These are phyloP conservation scores for Dichotomopilus funicola DNA, from an alignment of 2,329 filamentous ascomycete genomes.

Conservation along the genomic window DNA sequence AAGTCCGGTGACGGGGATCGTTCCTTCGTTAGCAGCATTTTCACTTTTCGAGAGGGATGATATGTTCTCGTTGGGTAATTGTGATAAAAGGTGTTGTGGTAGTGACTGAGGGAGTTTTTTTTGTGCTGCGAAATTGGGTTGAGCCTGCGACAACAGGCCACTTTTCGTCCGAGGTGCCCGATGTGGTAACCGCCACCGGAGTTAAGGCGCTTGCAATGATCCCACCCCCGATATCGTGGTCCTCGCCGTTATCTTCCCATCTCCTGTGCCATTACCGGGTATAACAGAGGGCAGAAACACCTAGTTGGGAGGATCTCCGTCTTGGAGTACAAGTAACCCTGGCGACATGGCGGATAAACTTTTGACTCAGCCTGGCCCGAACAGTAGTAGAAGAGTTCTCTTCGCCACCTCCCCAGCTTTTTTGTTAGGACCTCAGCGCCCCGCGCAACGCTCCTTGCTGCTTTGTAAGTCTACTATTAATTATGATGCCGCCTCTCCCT, in stretches of 20 bases:
- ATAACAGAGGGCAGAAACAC: too few species aligned
- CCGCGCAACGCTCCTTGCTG: too few species aligned
- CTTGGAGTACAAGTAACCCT: too few species aligned
- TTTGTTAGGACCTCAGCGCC: too few species aligned
- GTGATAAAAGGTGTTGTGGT: background rate
- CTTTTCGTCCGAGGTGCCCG: background rate
- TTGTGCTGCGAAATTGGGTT: background rate
- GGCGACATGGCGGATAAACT: too few species aligned
- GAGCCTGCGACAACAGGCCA: background rate
- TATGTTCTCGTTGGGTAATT: background rate
- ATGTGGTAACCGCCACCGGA: background rate
- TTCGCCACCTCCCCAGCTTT: too few species aligned
- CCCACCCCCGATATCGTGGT: background rate
- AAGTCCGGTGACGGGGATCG: constrained; percentile 42
- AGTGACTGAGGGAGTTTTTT: background rate
- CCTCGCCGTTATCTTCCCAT: background rate
- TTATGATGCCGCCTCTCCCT: too few species aligned
- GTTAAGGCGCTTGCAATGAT: background rate
- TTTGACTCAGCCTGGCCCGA: too few species aligned
- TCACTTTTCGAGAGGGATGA: background rate
- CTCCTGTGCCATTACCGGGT: too few species aligned
- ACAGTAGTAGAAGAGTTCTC: too few species aligned
- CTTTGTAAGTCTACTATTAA: too few species aligned
- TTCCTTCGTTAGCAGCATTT: background rate
- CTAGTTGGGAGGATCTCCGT: too few species aligned